These are phyloP conservation scores for Pythium aphanidermatum DNA, from an alignment of 352 stramenopile genomes.

Conservation along the genomic window DNA sequence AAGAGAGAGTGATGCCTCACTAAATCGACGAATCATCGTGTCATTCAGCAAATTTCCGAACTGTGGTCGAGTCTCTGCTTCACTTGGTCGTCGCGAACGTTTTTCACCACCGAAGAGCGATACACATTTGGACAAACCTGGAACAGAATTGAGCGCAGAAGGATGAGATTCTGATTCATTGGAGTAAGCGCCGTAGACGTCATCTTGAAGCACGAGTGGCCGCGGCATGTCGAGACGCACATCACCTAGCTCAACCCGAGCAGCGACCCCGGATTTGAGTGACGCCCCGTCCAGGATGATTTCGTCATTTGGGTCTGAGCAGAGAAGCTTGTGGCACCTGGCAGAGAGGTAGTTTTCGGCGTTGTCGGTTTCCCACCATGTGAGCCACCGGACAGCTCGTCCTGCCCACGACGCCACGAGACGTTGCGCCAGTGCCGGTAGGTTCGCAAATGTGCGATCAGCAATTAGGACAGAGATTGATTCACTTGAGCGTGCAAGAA, in stretches of 20 bases:
- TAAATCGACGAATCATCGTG: constrained; percentile 54
- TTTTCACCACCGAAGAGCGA: constrained; percentile 1
- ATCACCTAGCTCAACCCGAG: constrained; percentile 60
- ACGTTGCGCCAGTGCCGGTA: constrained; percentile 71
- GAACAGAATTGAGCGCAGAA: background rate
- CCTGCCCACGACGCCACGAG: constrained; percentile 76
- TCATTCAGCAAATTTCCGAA: constrained; percentile 58
- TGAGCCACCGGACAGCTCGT: constrained; percentile 49
- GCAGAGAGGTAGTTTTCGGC: constrained; percentile 66
- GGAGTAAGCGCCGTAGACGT: background rate
- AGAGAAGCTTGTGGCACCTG: constrained; percentile 75
- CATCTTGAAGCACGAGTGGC: constrained; percentile 8
- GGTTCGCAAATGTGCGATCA: constrained; percentile 74
- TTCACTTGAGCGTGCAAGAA: constrained; percentile 47
- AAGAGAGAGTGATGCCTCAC: constrained; percentile 55
- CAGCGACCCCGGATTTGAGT: constrained; percentile 72
- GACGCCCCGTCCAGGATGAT: constrained; percentile 81
- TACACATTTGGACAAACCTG: constrained; percentile 5
- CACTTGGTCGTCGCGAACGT: constrained; percentile 33
- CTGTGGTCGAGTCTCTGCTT: constrained; percentile 45
- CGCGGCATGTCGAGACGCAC: constrained; percentile 4
- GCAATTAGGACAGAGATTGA: constrained; percentile 65
- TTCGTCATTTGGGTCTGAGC: constrained; percentile 75
- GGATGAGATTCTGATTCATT: background rate
- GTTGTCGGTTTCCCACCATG: constrained; percentile 79